Conservation (phyloP, 2,329 filamentous ascomycete species). For the Colletotrichum lindemuthianum region DNA sequence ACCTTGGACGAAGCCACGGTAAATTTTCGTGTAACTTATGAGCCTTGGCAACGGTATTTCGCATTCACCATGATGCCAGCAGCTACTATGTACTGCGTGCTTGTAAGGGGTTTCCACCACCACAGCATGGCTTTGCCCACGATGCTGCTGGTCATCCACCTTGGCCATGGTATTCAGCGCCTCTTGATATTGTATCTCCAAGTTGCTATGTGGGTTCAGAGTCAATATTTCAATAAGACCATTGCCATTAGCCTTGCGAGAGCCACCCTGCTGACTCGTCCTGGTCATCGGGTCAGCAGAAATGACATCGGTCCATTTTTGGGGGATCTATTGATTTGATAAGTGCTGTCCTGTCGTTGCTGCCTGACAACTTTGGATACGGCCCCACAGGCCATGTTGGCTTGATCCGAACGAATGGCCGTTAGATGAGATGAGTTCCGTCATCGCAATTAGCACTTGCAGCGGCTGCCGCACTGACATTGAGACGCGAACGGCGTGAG, state of each 20-base stretch:
- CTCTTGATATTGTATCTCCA: constrained; percentile 4
- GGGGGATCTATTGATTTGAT: constrained; percentile 23
- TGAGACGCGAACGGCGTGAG: constrained; percentile 12
- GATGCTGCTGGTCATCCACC: constrained; percentile 21
- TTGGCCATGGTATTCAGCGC: not conserved
- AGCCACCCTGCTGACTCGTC: constrained; percentile 24
- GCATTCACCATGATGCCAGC: constrained; percentile 7
- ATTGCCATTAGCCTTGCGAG: constrained; percentile 10
- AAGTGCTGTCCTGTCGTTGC: not conserved
- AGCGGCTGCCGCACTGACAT: constrained; percentile 27
- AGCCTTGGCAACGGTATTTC: constrained; percentile 19
- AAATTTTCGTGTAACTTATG: constrained; percentile 5
- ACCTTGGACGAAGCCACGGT: constrained; percentile 6
- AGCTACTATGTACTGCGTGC: not conserved
- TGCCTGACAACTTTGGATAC: not conserved
- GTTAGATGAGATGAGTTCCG: not conserved
- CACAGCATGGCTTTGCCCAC: no score
- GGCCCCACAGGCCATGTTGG: not conserved
- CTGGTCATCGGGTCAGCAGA: constrained; percentile 20
- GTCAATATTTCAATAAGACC: constrained; percentile 31
- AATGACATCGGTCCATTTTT: constrained; percentile 13
- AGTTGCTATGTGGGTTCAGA: constrained; percentile 19
- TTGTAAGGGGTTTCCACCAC: no score
- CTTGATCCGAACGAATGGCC: not conserved
- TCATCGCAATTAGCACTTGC: constrained; percentile 4